A percentile compares a stretch with the other conserved stretches of the same genome.
Evolutionary conservation across 2,329 filamentous ascomycete genomes (phyloP).

Genomic region (Kalmusia sp.): DNA sequence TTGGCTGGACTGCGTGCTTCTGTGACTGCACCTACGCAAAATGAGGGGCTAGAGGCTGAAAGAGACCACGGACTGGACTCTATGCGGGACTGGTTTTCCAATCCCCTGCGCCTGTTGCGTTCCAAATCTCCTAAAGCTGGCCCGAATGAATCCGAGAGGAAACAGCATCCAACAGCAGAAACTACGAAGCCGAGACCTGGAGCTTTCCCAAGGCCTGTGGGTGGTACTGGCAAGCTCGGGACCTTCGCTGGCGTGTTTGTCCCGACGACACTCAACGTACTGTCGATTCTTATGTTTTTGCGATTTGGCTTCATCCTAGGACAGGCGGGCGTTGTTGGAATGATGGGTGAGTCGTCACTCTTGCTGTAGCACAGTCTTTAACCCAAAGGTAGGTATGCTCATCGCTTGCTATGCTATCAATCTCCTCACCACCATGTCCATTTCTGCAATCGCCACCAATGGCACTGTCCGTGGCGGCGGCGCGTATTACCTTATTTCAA

Average conservation of each 20-base stretch:
- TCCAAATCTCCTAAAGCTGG: slow-evolving; percentile 15
- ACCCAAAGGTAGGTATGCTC: slow-evolving; percentile 66
- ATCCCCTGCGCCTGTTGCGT: slow-evolving; percentile 20
- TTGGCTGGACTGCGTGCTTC: slow-evolving; percentile 17
- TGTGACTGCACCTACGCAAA: slow-evolving; percentile 6
- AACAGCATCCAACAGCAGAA: slow-evolving; percentile 32
- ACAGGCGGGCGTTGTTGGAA: slow-evolving; percentile 79
- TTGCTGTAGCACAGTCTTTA: slow-evolving; percentile 20
- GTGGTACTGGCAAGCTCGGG: slow-evolving; percentile 69
- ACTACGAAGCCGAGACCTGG: slow-evolving; percentile 42
- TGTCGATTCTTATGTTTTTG: slow-evolving; percentile 92
- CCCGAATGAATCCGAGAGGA: slow-evolving; percentile 20
- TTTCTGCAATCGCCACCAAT: slow-evolving; percentile 89
- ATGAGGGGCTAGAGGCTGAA: slow-evolving; percentile 16
- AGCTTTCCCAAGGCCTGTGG: slow-evolving; percentile 49
- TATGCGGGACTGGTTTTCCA: slow-evolving; percentile 34
- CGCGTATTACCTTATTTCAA: slow-evolving; percentile 87
- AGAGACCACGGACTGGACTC: slow-evolving; percentile 27
- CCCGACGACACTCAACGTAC: slow-evolving; percentile 85
- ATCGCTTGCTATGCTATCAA: slow-evolving; percentile 79
- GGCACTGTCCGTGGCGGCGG: slow-evolving; percentile 87
- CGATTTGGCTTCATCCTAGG: slow-evolving; percentile 86
- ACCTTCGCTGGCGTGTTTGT: slow-evolving; percentile 75
- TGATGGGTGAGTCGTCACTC: slow-evolving; percentile 67
- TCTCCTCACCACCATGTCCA: slow-evolving; percentile 82